These are phyloP conservation scores for Musa balbisiana DNA, from an alignment of 202 grass and related monocot genomes.

Conservation along the genomic window DNA sequence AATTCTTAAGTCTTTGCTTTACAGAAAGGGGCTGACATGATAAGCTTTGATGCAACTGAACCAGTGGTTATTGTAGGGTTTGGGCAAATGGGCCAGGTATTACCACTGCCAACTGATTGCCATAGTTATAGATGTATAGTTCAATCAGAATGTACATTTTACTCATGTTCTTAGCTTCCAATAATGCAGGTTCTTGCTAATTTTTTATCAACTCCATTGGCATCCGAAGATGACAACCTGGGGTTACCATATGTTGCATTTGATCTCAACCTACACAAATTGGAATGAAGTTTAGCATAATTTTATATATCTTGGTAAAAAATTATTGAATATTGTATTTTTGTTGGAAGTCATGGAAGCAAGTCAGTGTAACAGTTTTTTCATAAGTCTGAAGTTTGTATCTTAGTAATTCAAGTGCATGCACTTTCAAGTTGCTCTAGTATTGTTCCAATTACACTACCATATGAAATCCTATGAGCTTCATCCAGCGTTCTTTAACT, in stretches of 20 bases:
- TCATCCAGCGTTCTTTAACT: conserved; percentile 7
- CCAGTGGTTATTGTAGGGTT: conserved; percentile 94
- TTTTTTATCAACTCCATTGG: conserved; percentile 83
- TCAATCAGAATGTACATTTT: no score
- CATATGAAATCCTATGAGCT: not conserved
- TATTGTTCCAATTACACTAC: not conserved
- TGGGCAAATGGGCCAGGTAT: conserved; percentile 90
- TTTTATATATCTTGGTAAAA: no score
- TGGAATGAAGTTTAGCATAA: no score
- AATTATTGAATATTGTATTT: no score
- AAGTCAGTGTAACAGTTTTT: not conserved
- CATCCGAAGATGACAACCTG: conserved; percentile 49
- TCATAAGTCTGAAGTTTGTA: not conserved
- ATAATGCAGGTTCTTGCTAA: conserved; percentile 77
- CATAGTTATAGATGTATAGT: no score
- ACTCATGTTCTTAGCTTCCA: not conserved
- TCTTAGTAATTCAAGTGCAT: not conserved
- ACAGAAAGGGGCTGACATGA: conserved; percentile 58
- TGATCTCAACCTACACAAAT: no score
- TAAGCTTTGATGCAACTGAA: conserved; percentile 77
- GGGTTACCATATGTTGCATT: conserved; percentile 89
- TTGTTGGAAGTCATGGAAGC: no score
- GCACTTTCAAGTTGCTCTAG: not conserved
- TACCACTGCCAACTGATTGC: conserved; percentile 16
- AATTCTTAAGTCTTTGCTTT: conserved; percentile 30